Percentiles rank a stretch among this genome's conserved stretches.
Evolutionary conservation across 345 rosid genomes (phyloP).

Genomic region (Anacardium occidentale): DNA sequence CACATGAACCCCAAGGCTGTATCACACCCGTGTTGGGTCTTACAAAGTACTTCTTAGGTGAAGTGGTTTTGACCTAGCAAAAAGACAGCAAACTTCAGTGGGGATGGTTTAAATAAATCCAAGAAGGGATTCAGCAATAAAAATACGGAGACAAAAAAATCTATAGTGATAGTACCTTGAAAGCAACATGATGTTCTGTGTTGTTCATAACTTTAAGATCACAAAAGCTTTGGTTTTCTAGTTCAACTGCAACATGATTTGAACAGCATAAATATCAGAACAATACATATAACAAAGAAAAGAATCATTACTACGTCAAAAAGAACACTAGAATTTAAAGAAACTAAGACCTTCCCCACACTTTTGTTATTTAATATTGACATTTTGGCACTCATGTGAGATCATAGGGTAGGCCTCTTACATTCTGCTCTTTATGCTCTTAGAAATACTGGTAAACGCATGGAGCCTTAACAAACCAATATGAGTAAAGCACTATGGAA

Average conservation of each 20-base stretch:
- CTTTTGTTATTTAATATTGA: too few relatives aligned
- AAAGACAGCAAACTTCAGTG: slow-evolving; percentile 11
- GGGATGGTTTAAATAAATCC: slow-evolving; percentile 7
- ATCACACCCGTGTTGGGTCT: slow-evolving; percentile 88
- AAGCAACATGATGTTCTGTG: slow-evolving; percentile 61
- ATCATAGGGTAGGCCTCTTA: too few relatives aligned
- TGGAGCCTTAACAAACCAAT: too few relatives aligned
- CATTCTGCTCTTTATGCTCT: too few relatives aligned
- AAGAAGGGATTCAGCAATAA: neutral
- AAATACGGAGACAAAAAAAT: neutral
- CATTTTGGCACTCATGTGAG: too few relatives aligned
- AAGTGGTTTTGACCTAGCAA: slow-evolving; percentile 88
- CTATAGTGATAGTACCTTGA: slow-evolving; percentile 39
- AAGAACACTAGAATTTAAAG: too few relatives aligned
- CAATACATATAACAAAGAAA: neutral
- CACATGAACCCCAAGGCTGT: slow-evolving; percentile 74
- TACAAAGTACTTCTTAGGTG: slow-evolving; percentile 96
- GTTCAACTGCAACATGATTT: slow-evolving; percentile 46
- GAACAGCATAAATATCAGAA: neutral
- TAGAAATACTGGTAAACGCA: too few relatives aligned
- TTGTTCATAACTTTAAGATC: slow-evolving; percentile 63
- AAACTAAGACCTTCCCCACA: too few relatives aligned
- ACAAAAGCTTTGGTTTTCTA: slow-evolving; percentile 49
- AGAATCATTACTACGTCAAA: neutral
- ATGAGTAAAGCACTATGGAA: too few relatives aligned